A percentile compares a stretch with the other conserved stretches of the same genome.
Evolutionary conservation across 2,329 filamentous ascomycete species (phyloP).

Genomic region (Rhynchosporium graminicola): DNA sequence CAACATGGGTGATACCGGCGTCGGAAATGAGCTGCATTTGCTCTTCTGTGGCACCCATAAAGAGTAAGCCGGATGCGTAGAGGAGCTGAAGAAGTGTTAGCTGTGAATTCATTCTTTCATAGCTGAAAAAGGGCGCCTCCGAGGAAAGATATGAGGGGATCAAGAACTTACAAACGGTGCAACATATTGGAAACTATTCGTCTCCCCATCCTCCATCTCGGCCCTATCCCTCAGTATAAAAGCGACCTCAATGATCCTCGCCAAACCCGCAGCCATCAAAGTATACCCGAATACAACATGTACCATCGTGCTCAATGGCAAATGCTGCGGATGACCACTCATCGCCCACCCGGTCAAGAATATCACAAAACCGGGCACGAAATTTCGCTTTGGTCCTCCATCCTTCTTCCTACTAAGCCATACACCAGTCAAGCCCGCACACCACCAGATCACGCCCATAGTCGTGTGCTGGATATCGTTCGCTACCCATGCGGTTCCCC

Average conservation of each 20-base stretch:
- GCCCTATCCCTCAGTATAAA: constrained; percentile 79
- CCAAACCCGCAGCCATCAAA: constrained; percentile 83
- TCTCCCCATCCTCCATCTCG: constrained; percentile 66
- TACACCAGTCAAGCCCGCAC: constrained; percentile 83
- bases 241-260: constrained; percentile 85
- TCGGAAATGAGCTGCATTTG: constrained; percentile 80
- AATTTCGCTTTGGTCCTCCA: constrained; percentile 85
- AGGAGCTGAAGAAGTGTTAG: constrained; percentile 62
- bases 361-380: constrained; percentile 89
- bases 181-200: constrained; percentile 72
- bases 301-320: constrained; percentile 83
- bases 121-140: neutral
- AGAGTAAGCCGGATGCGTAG: constrained; percentile 90
- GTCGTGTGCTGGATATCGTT: constrained; percentile 97
- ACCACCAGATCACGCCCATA: constrained; percentile 99
- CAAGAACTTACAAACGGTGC: constrained; percentile 64
- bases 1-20: constrained; percentile 80
- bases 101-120: neutral
- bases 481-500: constrained; percentile 84
- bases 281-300: constrained; percentile 93
- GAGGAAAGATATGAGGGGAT: neutral
- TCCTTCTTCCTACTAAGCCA: constrained; percentile 87
- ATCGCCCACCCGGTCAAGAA: constrained; percentile 93
- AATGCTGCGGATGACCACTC: constrained; percentile 83
- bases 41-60: constrained; percentile 97